Evolutionary conservation across 257 asterid genomes (phyloP), one percentile per base, ranked within the genome.

Genomic region (Anisodus acutangulus): DNA sequence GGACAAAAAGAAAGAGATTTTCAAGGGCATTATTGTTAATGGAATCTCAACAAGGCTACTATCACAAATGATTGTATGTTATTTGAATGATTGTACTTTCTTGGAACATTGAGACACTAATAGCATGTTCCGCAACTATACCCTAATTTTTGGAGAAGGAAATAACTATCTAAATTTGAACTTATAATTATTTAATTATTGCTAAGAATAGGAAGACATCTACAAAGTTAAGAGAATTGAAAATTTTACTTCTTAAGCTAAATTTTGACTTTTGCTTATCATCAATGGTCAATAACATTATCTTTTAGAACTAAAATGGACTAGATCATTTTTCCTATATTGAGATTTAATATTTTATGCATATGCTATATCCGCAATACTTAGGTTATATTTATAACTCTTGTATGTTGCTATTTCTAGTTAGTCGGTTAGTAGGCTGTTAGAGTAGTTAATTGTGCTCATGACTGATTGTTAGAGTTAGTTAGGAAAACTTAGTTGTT

Each of bases 351-450:
- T 26, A 26, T 26, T 26, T 26, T n/a, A n/a, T n/a, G n/a, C n/a
- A n/a, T n/a, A n/a, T n/a, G n/a, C n/a, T n/a, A n/a, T 0, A 0
- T 26, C 0, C 1, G 1, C 1, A 26, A 26, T 26, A 26, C 31
- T 26, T 26, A 26, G 1, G 31, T 26, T 26, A 26, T 26, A 26
- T 26, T 26, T 26, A 1, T 26, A 26, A 26, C 31, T 26, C 31
- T 26, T 26, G 31, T 26, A 26, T 26, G n/a, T n/a, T n/a, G n/a
- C n/a, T n/a, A n/a, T n/a, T n/a, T n/a, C n/a, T n/a, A n/a, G n/a
- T n/a, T n/a, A n/a, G 31, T 26, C 31, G 31, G 31, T 26, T 26
- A 26, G 31, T 26, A 26, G 31, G 31, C 1, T 26, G 31, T 26
- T 26, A 26, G 31, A 26, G 31, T 26, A 26, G 31, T 26, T 26